A percentile compares a stretch with the other conserved stretches of the same genome.
These are phyloP conservation scores for Dipodascus geniculatus DNA, from an alignment of 805 yeast species.

Conservation along the genomic window DNA sequence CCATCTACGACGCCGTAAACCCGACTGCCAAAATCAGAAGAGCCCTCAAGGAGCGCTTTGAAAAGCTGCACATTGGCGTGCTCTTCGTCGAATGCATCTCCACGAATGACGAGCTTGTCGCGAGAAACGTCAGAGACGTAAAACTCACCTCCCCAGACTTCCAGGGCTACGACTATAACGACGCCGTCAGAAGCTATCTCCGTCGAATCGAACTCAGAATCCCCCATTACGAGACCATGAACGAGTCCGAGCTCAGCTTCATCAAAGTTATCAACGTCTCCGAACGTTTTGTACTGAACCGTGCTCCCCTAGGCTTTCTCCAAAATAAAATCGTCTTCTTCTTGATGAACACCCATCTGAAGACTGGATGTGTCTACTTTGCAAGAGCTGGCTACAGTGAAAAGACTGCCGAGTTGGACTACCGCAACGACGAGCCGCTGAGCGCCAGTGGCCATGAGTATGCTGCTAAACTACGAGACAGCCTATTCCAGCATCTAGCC, in stretches of 20 bases:
- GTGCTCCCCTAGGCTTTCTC: constrained; percentile 77
- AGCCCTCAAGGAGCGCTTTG: constrained; percentile 43
- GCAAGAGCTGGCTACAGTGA: constrained; percentile 42
- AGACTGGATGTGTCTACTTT: constrained; percentile 82
- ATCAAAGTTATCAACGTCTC: constrained; percentile 88
- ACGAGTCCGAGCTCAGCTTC: constrained; percentile 50
- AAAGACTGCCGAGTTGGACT: constrained; percentile 38
- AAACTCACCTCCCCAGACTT: constrained; percentile 76
- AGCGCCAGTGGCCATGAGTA: constrained; percentile 62
- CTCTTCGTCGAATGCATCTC: constrained; percentile 82
- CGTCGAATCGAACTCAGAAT: constrained; percentile 57
- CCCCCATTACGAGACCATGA: constrained; percentile 63
- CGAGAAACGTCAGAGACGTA: constrained; percentile 74
- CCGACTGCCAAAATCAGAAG: constrained; percentile 60
- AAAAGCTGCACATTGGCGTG: constrained; percentile 52
- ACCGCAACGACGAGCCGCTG: constrained; percentile 63
- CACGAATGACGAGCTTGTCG: constrained; percentile 56
- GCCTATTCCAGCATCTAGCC: constrained; percentile 32
- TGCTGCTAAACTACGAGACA: constrained; percentile 49
- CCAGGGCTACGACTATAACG: constrained; percentile 55
- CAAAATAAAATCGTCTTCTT: constrained; percentile 85
- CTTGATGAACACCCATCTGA: constrained; percentile 80
- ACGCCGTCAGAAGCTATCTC: constrained; percentile 68
- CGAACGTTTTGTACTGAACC: constrained; percentile 65
- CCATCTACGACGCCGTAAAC: constrained; percentile 91